phyloP scores from a whole-genome alignment of 2,329 filamentous ascomycete species.

The Metarhizium guizhouense region DNA sequence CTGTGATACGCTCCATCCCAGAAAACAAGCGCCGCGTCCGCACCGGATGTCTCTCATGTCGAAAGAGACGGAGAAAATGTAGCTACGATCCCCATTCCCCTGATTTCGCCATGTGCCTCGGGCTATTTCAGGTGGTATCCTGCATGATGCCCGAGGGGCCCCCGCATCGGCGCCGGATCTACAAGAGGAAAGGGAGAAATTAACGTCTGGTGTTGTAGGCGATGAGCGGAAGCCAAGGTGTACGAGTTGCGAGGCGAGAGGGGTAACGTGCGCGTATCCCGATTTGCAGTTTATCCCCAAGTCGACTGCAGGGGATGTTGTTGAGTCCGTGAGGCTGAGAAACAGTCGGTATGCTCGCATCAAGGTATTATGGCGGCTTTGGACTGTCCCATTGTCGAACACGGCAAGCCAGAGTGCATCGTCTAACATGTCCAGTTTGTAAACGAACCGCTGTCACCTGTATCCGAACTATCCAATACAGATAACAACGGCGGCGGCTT shows the following conservation, averaged over 20 bases:
- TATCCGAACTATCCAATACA: background rate
- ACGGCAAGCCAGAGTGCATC: too few relatives aligned
- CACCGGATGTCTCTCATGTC: slow-evolving; percentile 12
- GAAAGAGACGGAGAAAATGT: slow-evolving; percentile 13
- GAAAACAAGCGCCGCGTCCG: slow-evolving; percentile 12
- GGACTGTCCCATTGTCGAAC: background rate
- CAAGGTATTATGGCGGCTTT: background rate
- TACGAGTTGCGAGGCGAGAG: slow-evolving; percentile 9
- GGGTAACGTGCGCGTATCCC: slow-evolving; percentile 8
- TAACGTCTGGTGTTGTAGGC: slow-evolving; percentile 2
- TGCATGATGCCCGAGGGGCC: too few relatives aligned
- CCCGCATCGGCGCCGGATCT: too few relatives aligned
- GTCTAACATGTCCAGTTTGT: slow-evolving; percentile 1
- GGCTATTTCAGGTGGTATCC: too few relatives aligned
- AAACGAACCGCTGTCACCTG: slow-evolving; percentile 1
- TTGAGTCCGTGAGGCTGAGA: background rate
- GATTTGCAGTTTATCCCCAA: slow-evolving; percentile 8
- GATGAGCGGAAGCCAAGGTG: slow-evolving; percentile 13
- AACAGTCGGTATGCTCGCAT: slow-evolving; percentile 5
- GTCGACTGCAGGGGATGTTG: background rate
- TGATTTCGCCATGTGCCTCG: background rate
- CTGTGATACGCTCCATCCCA: slow-evolving; percentile 10
- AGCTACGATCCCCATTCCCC: background rate
- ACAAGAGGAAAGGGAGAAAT: too few relatives aligned
- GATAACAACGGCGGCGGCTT: background rate